Base-by-base conservation (phyloP, 805 yeast species). In the Suhomyces pyralidae region DNA sequence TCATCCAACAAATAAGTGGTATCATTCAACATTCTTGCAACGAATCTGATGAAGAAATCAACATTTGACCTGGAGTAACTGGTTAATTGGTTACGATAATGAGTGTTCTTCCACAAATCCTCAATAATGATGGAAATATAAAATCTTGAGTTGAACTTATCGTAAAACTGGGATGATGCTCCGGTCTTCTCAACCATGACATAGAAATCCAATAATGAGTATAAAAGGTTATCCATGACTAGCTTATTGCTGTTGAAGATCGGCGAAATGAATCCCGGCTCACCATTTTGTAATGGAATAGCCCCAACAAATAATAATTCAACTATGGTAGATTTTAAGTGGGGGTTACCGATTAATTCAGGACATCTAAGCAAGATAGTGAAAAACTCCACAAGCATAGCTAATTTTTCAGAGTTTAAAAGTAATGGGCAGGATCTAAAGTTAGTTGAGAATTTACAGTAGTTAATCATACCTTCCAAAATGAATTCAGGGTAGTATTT, bases 141-240 rank as follows among this genome's bases (percentile, higher is more conserved):
- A 69, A 84, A 93, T 67, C 99, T 81, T 44, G 90, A 82, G 67
- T 90, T 92, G 73, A 94, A 94, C 70, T 94, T 94, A 68, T 94
- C 99, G 68, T 93, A 93, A 65, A 93, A 94, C 69, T 94, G 98
- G 0, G 96, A 84, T 7, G 93, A 85, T 1, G 97, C 87, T 8
- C 99, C 99, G 0, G 99, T 94, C 63, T 89, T 91, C 67, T 94
- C 99, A 48, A 93, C 92, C 78, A 89, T 90, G 34, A 94, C 96
- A 67, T 93, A 94, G 56, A 91, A 88, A 61, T 90, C 96, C 69
- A 94, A 79, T 52, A 94, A 77, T 0, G 97, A 88, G 62, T 89
- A 91, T 52, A 94, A 74, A 56, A 94, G 66, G 65, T 91, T 83
- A 38, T 84, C 75, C 28, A 74, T 70, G 2, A 90, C 86, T 20